A percentile compares a stretch with the other conserved stretches of the same genome.
phyloP scores from a whole-genome alignment of 345 rosid genomes.

The Ceriops tagal region DNA sequence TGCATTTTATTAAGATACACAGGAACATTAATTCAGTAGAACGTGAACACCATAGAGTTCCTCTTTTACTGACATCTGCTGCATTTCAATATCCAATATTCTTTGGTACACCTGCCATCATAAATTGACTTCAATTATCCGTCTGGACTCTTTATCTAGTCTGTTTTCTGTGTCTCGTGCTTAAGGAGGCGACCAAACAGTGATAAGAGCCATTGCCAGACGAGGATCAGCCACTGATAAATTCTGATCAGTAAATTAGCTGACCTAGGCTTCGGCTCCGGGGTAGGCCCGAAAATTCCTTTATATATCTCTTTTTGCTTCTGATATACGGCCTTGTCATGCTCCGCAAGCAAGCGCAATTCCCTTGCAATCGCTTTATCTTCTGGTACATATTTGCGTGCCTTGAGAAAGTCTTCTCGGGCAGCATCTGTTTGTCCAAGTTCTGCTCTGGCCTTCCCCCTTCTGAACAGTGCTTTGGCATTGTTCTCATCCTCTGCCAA shows the following conservation, averaged over 20 bases:
- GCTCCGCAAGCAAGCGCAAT: constrained; percentile 64
- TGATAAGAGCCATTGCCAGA: constrained; percentile 20
- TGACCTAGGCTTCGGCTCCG: constrained; percentile 21
- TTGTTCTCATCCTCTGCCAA: constrained; percentile 86
- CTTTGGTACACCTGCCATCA: neutral
- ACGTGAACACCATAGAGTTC: neutral
- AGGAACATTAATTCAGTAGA: neutral
- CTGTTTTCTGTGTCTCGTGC: constrained; percentile 15
- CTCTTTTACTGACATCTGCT: neutral
- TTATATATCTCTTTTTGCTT: constrained; percentile 83
- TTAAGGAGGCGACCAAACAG: constrained; percentile 11
- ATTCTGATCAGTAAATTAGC: constrained; percentile 9
- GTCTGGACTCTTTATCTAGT: neutral
- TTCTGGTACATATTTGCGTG: constrained; percentile 73
- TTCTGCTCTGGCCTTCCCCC: constrained; percentile 87
- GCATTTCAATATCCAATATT: neutral
- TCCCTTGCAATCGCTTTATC: constrained; percentile 79
- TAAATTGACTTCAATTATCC: neutral
- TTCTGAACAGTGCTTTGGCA: constrained; percentile 80
- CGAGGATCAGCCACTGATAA: constrained; percentile 16
- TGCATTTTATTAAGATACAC: neutral
- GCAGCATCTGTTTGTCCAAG: constrained; percentile 94
- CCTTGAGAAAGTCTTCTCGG: constrained; percentile 78
- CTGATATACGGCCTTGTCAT: constrained; percentile 73
- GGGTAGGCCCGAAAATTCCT: constrained; percentile 68